Conservation (phyloP, 169 alveolate species). For the Amoebophrya sp. region DNA sequence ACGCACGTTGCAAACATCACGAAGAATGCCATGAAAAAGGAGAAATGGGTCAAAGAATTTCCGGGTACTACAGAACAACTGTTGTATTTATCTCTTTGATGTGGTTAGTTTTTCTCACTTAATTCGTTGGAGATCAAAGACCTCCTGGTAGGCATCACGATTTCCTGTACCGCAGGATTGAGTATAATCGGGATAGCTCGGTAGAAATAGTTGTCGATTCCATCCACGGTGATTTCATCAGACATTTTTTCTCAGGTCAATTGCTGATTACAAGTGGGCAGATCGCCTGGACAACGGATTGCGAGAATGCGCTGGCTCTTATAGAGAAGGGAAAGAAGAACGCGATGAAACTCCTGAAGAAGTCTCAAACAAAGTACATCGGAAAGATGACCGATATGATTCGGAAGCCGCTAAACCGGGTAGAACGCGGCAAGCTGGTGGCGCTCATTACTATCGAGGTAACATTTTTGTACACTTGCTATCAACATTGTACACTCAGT, state of each 20-base stretch:
- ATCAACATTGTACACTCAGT: no score
- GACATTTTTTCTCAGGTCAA: conserved; percentile 54
- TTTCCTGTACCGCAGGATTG: no score
- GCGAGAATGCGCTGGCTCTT: conserved; percentile 64
- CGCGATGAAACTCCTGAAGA: conserved; percentile 71
- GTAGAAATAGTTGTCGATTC: no score
- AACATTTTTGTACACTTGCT: no score
- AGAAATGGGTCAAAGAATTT: conserved; percentile 64
- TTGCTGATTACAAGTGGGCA: conserved; percentile 78
- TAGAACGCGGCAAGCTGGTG: conserved; percentile 72
- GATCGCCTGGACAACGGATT: conserved; percentile 81
- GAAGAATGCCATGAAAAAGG: conserved; percentile 59
- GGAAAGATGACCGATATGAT: conserved; percentile 74
- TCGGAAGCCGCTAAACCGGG: conserved; percentile 65
- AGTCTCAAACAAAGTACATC: conserved; percentile 72
- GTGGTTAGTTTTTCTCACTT: no score
- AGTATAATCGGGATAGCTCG: no score
- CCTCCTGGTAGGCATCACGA: no score
- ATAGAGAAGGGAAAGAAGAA: conserved; percentile 73
- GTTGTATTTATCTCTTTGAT: no score
- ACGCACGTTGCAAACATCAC: conserved; percentile 47
- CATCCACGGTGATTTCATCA: neutral
- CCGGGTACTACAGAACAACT: no score
- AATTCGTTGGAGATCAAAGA: no score
- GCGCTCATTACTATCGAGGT: conserved; percentile 88